Evolutionary conservation across 805 yeast species (phyloP).

Genomic region (Cyberlindnera lachancei): DNA sequence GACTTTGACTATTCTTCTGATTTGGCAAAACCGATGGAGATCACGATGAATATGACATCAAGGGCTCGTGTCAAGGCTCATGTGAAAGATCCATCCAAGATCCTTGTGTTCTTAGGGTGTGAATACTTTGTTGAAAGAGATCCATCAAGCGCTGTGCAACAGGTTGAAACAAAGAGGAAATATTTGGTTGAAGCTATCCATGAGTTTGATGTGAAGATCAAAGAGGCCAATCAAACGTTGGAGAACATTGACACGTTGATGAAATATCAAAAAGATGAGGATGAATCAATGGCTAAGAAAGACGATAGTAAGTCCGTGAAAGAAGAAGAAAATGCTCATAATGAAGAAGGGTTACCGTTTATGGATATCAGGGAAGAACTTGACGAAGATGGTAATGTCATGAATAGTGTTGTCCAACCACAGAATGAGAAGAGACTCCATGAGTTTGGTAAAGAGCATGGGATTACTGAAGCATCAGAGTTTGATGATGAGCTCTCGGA

Average conservation of each 20-base stretch:
- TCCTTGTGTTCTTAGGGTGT: conserved; percentile 30
- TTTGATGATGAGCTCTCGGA: conserved; percentile 25
- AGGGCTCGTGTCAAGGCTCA: conserved; percentile 15
- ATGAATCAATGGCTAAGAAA: conserved; percentile 1
- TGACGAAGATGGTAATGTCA: conserved; percentile 75
- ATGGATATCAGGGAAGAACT: conserved; percentile 81
- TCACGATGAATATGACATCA: conserved; percentile 14
- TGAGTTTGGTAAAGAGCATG: conserved; percentile 17
- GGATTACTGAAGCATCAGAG: conserved; percentile 3
- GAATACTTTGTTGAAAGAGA: conserved; percentile 33
- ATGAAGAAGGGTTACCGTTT: conserved; percentile 50
- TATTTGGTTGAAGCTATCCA: conserved; percentile 30
- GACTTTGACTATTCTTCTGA: conserved; percentile 11
- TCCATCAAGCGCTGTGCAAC: conserved; percentile 24
- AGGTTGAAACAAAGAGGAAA: conserved; percentile 22
- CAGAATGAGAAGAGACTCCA: conserved; percentile 22
- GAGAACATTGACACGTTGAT: conserved; percentile 24
- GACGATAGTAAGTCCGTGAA: neutral
- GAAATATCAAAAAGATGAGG: conserved; percentile 6
- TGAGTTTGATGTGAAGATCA: conserved; percentile 32
- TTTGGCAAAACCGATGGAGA: conserved; percentile 7
- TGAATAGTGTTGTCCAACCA: conserved; percentile 38
- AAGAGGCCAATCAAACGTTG: conserved; percentile 30
- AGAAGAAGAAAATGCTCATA: conserved; percentile 15
- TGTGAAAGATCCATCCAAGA: conserved; percentile 16